A percentile compares a stretch with the other conserved stretches of the same genome.
These are phyloP conservation scores for Mortierella sp. DNA, from an alignment of 371 early-diverging fungal genomes.

Conservation along the genomic window DNA sequence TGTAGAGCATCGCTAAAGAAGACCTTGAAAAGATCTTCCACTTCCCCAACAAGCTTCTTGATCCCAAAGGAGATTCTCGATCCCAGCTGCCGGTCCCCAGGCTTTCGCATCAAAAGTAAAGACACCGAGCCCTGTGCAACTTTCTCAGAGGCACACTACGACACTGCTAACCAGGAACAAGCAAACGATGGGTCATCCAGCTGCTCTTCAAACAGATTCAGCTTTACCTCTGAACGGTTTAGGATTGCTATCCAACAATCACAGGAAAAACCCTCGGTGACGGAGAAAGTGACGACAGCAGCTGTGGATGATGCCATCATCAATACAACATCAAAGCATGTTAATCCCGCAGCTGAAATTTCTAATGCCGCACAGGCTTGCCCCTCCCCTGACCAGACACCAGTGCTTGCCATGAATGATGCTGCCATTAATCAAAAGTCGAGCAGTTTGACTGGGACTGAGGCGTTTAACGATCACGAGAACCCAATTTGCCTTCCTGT, in stretches of 20 bases:
- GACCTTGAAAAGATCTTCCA: not conserved
- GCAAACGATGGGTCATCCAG: not conserved
- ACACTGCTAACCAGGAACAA: not conserved
- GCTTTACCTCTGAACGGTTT: conserved; percentile 50
- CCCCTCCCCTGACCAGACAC: not conserved
- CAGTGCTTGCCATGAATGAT: not conserved
- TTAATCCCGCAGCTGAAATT: not conserved
- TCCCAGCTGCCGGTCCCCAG: conserved; percentile 38
- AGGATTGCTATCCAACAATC: conserved; percentile 26
- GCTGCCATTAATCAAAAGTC: not conserved
- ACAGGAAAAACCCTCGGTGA: conserved; percentile 1
- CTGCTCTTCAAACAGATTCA: conserved; percentile 26
- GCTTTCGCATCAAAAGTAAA: conserved; percentile 39
- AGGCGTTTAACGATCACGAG: not conserved
- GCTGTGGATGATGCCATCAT: no score
- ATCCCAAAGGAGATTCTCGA: conserved; percentile 54
- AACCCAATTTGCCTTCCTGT: not conserved
- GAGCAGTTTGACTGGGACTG: not conserved
- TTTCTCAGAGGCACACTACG: not conserved
- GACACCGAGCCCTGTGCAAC: no score
- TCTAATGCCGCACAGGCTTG: not conserved
- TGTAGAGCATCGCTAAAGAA: not conserved
- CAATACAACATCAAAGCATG: not conserved
- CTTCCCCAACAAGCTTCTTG: conserved; percentile 24
- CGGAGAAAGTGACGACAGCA: not conserved